Evolutionary conservation across 2,329 filamentous ascomycete species (phyloP), one percentile per base, ranked within the genome.

Genomic region (Colletotrichum gloeosporioides): DNA sequence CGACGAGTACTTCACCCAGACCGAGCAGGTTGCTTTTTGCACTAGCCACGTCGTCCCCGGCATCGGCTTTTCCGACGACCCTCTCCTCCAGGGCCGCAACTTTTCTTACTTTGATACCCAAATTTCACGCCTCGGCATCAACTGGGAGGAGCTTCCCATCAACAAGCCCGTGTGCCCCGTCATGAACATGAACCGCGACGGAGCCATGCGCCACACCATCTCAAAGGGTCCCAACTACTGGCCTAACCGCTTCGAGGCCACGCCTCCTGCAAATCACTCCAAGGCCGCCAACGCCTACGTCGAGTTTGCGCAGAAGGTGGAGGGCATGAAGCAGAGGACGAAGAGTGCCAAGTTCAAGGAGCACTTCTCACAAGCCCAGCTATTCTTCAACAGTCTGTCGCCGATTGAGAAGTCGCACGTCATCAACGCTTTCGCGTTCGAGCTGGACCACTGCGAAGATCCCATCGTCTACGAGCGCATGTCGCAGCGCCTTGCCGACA

Each of bases 391-490:
- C 87, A 96, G 93, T 18, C 84, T 96, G 79, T 91, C 91, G 0
- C 85, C 89, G 0, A 86, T 91, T 5, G 95, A 96, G 84, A 92
- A 94, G 84, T 80, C 81, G 15, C 93, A 95, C 81, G 84, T 94
- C 18, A 86, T 87, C 32, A 87, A 86, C 44, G 91, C 93, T 0
- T 88, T 95, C 13, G 87, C 88, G 4, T 95, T 95, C 80, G 94
- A 95, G 84, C 87, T 97, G 2, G 94, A 96, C 81, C 95, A 96
- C 83, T 97, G 95, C 82, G 94, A 96, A 27, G 95, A 97, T 57
- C 91, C 93, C 0, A 83, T 94, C 12, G 94, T 97, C 0, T 96
- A 96, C 83, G 90, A 93, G 77, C 90, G 93, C 32, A 89, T 96
- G 83, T 90, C 90, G 1, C 84, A 92, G 77, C 91, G 95, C 2